Evolutionary conservation across 345 rosid species (phyloP).

Genomic region (Melastoma malabathricum): DNA sequence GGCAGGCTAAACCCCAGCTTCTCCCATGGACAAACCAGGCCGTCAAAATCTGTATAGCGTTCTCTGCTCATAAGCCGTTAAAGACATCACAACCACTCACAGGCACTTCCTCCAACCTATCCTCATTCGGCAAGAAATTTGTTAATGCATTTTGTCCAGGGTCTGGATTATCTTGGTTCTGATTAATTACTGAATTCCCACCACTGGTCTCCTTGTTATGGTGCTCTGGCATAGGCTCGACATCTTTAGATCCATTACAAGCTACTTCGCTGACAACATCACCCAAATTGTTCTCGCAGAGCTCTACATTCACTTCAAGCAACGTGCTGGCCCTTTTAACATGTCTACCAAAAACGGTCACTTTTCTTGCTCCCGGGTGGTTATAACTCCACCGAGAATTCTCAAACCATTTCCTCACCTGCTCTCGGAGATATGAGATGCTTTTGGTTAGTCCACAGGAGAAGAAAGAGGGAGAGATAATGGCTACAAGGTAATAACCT

Average conservation of each 20-base stretch:
- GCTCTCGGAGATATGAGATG: slow-evolving; percentile 5
- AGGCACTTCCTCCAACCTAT: too few species aligned
- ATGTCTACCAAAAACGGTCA: slow-evolving; percentile 7
- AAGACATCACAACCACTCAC: too few species aligned
- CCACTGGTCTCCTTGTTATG: not conserved
- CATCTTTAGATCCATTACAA: not conserved
- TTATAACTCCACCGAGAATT: slow-evolving; percentile 61
- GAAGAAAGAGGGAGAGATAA: not conserved
- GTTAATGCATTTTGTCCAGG: not conserved
- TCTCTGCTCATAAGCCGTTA: too few species aligned
- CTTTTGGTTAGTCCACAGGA: not conserved
- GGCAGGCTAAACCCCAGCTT: too few species aligned
- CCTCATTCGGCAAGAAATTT: too few species aligned
- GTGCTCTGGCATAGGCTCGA: not conserved
- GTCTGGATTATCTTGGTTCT: not conserved
- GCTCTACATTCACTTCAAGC: slow-evolving; percentile 6
- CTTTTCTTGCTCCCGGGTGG: slow-evolving; percentile 22
- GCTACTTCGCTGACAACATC: not conserved
- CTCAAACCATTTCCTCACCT: slow-evolving; percentile 81
- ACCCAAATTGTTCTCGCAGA: not conserved
- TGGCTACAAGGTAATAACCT: slow-evolving; percentile 26
- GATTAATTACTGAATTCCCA: not conserved
- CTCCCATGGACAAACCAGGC: too few species aligned
- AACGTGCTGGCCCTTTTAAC: slow-evolving; percentile 12
- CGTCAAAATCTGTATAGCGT: too few species aligned